Evolutionary conservation across 1,139 yeast species (phyloP).

Genomic region (Candida anutae): DNA sequence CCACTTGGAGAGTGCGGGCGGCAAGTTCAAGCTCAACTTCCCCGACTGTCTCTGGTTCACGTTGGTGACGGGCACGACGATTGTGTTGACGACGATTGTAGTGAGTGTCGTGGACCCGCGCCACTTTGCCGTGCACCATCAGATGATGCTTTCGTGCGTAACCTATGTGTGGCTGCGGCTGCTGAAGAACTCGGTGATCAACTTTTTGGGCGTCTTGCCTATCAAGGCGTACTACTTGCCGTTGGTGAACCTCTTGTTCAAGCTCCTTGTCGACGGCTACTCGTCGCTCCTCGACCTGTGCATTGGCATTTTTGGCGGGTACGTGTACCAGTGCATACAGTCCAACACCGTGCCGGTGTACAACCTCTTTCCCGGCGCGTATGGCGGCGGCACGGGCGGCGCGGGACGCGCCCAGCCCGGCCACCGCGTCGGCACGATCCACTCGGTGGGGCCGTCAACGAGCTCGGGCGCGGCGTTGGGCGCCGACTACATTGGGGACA

Average conservation of each 20-base stretch:
- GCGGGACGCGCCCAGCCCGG: constrained; percentile 8
- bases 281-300: constrained; percentile 31
- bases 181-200: constrained; percentile 42
- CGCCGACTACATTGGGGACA: constrained; percentile 22
- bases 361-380: constrained; percentile 39
- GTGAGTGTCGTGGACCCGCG: constrained; percentile 18
- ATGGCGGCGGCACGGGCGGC: constrained; percentile 11
- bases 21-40: constrained; percentile 43
- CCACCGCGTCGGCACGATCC: constrained; percentile 25
- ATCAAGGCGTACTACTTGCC: constrained; percentile 56
- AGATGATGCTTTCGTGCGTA: constrained; percentile 42
- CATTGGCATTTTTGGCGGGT: constrained; percentile 48
- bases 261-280: constrained; percentile 37
- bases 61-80: constrained; percentile 40
- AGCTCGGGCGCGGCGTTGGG: constrained; percentile 1
- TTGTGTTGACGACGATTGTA: constrained; percentile 21
- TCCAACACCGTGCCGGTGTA: constrained; percentile 42
- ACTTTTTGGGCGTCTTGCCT: constrained; percentile 46
- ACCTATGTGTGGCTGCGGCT: constrained; percentile 55
- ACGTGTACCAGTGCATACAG: constrained; percentile 53
- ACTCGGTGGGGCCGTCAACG: constrained; percentile 1
- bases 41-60: constrained; percentile 55
- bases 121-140: constrained; percentile 22
- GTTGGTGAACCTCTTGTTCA: constrained; percentile 42
- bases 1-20: constrained; percentile 40